Evolutionary conservation across 1,139 yeast genomes (phyloP).

Genomic region (Candida glucosophila): DNA sequence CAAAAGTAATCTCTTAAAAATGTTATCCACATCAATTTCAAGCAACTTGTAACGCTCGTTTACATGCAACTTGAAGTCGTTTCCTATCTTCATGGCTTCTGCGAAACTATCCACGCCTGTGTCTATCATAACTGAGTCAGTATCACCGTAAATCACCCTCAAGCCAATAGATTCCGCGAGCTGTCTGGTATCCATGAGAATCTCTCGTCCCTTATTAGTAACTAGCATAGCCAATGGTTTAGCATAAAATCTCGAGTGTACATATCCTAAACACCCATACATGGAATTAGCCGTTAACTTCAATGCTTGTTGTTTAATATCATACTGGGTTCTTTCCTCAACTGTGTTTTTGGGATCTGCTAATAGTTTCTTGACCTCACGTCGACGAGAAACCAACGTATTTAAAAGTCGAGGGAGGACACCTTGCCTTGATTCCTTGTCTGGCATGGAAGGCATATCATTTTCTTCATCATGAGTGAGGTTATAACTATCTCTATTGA

Average conservation of each 20-base stretch:
- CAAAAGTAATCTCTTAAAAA: constrained; percentile 72
- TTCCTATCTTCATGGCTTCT: constrained; percentile 80
- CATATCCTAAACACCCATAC: constrained; percentile 98
- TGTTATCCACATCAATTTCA: constrained; percentile 94
- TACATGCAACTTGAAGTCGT: constrained; percentile 73
- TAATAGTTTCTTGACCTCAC: constrained; percentile 82
- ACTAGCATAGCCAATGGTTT: constrained; percentile 94
- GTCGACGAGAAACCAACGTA: constrained; percentile 81
- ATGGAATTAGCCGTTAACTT: constrained; percentile 96
- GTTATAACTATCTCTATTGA: constrained; percentile 54
- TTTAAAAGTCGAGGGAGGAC: constrained; percentile 81
- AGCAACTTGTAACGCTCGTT: constrained; percentile 80
- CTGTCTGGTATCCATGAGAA: constrained; percentile 86
- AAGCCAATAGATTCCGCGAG: constrained; percentile 79
- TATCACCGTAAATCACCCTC: constrained; percentile 94
- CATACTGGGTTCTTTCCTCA: constrained; percentile 70
- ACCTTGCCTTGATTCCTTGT: constrained; percentile 53
- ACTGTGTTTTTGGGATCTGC: constrained; percentile 63
- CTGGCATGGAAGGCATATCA: constrained; percentile 68
- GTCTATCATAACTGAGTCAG: constrained; percentile 98
- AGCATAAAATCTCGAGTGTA: constrained; percentile 88
- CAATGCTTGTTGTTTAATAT: constrained; percentile 91
- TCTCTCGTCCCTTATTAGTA: constrained; percentile 93
- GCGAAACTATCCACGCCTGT: constrained; percentile 63
- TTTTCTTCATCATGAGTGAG: constrained; percentile 45